A percentile compares a stretch with the other conserved stretches of the same genome.
phyloP scores from a whole-genome alignment of 305 asterid species.

The Fraxinus baroniana region DNA sequence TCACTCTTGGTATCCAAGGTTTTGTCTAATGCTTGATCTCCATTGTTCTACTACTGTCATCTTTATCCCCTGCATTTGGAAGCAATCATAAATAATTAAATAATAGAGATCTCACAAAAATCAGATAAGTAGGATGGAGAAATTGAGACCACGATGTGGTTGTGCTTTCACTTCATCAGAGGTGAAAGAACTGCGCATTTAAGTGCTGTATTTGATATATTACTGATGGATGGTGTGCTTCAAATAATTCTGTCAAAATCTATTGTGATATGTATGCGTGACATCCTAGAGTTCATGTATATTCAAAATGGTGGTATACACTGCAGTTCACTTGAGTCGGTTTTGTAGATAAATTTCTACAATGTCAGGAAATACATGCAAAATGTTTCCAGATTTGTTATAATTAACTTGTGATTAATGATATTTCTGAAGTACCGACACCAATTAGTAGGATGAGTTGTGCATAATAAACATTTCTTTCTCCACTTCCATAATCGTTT shows the following conservation, averaged over 20 bases:
- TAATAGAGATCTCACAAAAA: background rate
- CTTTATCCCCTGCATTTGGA: background rate
- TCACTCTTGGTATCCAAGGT: background rate
- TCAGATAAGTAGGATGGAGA: background rate
- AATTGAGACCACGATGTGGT: background rate
- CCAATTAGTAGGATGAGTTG: background rate
- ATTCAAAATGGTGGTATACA: background rate
- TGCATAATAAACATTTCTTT: background rate
- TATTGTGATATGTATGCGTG: background rate
- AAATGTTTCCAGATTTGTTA: background rate
- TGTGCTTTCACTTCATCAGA: background rate
- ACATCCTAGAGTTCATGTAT: background rate
- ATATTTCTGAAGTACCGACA: background rate
- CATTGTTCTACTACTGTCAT: background rate
- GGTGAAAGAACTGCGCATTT: background rate
- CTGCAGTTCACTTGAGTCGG: background rate
- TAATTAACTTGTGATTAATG: background rate
- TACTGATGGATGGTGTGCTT: background rate
- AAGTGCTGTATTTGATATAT: background rate
- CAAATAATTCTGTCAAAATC: background rate
- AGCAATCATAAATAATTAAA: background rate
- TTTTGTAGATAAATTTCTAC: background rate
- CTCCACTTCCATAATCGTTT: conserved; percentile 9
- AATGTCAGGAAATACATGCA: background rate
- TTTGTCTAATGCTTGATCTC: background rate